Conservation (phyloP, 805 yeast genomes). For the Cephaloascus fragrans region DNA sequence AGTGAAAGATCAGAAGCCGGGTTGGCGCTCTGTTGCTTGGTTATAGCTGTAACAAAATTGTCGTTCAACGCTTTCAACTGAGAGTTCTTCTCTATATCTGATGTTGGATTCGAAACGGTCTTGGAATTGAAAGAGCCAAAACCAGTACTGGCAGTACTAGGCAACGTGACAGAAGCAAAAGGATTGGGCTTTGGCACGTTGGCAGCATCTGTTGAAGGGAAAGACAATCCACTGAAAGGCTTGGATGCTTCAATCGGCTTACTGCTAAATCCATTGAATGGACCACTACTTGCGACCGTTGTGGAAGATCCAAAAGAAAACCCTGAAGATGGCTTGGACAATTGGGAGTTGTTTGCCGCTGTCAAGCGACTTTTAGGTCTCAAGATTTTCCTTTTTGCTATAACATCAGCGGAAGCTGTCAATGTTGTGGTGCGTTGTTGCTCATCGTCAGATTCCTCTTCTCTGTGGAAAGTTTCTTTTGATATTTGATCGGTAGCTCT, state of each 20-base stretch:
- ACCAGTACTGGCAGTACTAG: not conserved
- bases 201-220: not conserved
- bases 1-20: slow-evolving; percentile 48
- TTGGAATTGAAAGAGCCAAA: not conserved
- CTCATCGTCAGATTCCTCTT: slow-evolving; percentile 26
- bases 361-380: slow-evolving; percentile 32
- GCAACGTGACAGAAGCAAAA: slow-evolving; percentile 2
- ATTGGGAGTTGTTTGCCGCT: not conserved
- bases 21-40: slow-evolving; percentile 26
- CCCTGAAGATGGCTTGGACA: not conserved
- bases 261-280: not conserved
- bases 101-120: slow-evolving; percentile 1
- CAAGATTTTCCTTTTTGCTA: slow-evolving; percentile 65
- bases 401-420: slow-evolving; percentile 49
- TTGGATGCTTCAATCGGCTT: slow-evolving; percentile 5
- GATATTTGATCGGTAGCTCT: slow-evolving; percentile 56
- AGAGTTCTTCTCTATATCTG: slow-evolving; percentile 22
- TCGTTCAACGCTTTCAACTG: slow-evolving; percentile 59
- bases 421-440: slow-evolving; percentile 15
- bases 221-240: slow-evolving; percentile 7
- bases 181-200: slow-evolving; percentile 2
- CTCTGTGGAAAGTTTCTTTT: slow-evolving; percentile 27
- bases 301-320: not conserved
- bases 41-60: slow-evolving; percentile 42
- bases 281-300: not conserved